These are phyloP conservation scores for Nicotiana undulata DNA, from an alignment of 257 asterid species.

Conservation along the genomic window DNA sequence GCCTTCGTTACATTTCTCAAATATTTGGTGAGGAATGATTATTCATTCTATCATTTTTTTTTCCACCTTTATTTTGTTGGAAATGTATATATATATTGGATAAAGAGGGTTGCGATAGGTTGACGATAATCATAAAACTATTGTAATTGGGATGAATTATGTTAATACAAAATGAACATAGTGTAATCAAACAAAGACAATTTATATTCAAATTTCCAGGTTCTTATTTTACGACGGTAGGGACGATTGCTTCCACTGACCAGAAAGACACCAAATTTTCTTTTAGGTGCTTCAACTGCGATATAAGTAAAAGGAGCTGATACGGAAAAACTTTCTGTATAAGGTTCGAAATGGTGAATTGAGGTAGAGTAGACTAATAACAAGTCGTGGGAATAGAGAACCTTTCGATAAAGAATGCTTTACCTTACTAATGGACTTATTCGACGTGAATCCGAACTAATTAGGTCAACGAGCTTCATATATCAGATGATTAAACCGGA, in stretches of 20 bases:
- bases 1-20: constrained; percentile 91
- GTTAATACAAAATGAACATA: neutral
- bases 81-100: neutral
- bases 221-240: no score
- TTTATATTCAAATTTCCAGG: neutral
- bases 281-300: no score
- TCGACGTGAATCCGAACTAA: neutral
- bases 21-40: constrained; percentile 56
- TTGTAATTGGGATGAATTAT: neutral
- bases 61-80: neutral
- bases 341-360: no score
- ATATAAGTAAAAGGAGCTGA: no score
- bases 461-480: neutral
- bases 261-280: no score
- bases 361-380: no score
- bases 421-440: neutral
- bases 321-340: no score
- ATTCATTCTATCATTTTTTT: neutral
- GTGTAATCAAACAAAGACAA: neutral
- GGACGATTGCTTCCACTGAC: no score
- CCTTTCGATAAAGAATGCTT: neutral
- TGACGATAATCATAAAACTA: neutral
- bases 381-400: neutral
- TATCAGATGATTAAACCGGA: neutral
- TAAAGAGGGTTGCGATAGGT: neutral